Evolutionary conservation across 1,139 yeast genomes (phyloP).

Genomic region (Kurtzmaniella quercitrusa): DNA sequence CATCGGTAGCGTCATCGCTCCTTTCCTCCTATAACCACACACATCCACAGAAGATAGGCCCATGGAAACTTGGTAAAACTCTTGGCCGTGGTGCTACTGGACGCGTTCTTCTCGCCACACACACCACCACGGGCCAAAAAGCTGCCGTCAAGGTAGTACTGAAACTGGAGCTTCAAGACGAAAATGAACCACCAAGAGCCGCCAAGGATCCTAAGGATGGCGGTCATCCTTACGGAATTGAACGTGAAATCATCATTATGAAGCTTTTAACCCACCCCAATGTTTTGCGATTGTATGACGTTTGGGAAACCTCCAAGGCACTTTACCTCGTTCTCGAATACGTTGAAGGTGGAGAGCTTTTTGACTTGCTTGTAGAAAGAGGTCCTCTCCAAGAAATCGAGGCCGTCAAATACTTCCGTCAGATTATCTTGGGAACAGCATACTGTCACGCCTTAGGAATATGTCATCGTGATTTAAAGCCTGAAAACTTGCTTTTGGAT

Average conservation of each 20-base stretch:
- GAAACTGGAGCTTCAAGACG: constrained; percentile 50
- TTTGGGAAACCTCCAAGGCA: constrained; percentile 80
- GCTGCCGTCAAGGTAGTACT: constrained; percentile 84
- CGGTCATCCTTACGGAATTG: constrained; percentile 76
- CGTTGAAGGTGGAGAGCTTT: constrained; percentile 81
- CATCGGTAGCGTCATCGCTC: constrained; percentile 36
- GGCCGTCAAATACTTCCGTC: constrained; percentile 72
- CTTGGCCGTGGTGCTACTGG: constrained; percentile 83
- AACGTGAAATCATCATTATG: constrained; percentile 80
- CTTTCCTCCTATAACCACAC: constrained; percentile 26
- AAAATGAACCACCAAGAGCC: constrained; percentile 28
- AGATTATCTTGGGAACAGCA: constrained; percentile 73
- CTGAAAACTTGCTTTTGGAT: constrained; percentile 70
- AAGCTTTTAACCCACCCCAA: constrained; percentile 73
- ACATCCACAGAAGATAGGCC: constrained; percentile 59
- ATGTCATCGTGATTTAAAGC: constrained; percentile 79
- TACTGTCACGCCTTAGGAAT: constrained; percentile 79
- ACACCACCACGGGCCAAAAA: constrained; percentile 62
- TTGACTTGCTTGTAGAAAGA: constrained; percentile 70
- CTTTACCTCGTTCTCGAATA: constrained; percentile 71
- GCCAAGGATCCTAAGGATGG: constrained; percentile 32
- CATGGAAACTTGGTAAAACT: constrained; percentile 78
- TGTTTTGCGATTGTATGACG: constrained; percentile 72
- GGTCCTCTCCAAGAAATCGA: constrained; percentile 76
- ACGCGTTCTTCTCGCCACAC: constrained; percentile 70